Conservation (phyloP, 441 rosid genomes). For the Hura crepitans region DNA sequence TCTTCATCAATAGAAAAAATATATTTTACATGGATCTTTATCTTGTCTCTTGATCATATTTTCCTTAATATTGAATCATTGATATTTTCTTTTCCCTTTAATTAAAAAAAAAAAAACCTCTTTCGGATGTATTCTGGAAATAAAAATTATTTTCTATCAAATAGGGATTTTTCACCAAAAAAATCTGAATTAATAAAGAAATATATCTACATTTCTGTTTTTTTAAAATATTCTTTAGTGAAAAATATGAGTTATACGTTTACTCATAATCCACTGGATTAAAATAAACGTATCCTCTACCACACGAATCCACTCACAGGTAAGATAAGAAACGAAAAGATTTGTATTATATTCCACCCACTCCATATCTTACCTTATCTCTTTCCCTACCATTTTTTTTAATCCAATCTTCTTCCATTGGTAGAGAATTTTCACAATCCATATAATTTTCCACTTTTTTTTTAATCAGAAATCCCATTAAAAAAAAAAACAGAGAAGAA, state of each 20-base stretch:
- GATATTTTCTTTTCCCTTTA: too few species aligned
- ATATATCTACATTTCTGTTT: not conserved
- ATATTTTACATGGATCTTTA: too few species aligned
- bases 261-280: conserved; percentile 6
- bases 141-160: too few species aligned
- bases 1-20: too few species aligned
- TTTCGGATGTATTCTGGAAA: too few species aligned
- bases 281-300: conserved; percentile 3
- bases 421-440: not conserved
- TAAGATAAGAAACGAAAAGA: conserved; percentile 13
- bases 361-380: conserved; percentile 40
- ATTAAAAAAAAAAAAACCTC: too few species aligned
- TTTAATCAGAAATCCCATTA: too few species aligned
- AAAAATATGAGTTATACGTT: not conserved
- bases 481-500: too few species aligned
- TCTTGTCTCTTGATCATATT: too few species aligned
- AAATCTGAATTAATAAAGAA: too few species aligned
- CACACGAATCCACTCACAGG: conserved; percentile 20
- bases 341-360: conserved; percentile 34
- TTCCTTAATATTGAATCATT: too few species aligned
- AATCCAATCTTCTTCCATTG: conserved; percentile 9
- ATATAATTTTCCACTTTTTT: not conserved
- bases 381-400: conserved; percentile 3
- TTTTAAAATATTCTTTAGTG: not conserved
- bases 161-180: too few species aligned